These are phyloP conservation scores for Penstemon davidsonii DNA, from an alignment of 257 asterid species.

Conservation along the genomic window DNA sequence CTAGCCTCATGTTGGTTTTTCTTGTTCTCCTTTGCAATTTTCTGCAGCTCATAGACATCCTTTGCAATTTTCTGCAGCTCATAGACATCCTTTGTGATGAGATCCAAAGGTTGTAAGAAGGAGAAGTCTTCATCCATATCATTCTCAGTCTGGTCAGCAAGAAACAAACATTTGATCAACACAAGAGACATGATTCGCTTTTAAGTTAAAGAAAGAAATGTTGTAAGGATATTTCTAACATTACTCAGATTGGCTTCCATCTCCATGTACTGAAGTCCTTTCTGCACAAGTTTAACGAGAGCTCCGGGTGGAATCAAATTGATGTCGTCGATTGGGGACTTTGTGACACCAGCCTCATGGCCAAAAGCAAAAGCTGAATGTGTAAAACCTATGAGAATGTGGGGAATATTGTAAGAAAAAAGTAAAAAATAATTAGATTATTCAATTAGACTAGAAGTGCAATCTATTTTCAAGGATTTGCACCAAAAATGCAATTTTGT, in stretches of 20 bases:
- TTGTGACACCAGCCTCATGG: constrained; percentile 39
- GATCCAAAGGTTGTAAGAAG: constrained; percentile 40
- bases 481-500: no score
- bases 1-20: constrained; percentile 24
- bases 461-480: no score
- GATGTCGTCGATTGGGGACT: constrained; percentile 30
- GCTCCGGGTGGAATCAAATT: constrained; percentile 43
- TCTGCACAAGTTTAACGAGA: constrained; percentile 40
- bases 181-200: constrained; percentile 1
- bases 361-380: constrained; percentile 50
- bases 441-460: no score
- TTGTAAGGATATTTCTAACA: constrained; percentile 31
- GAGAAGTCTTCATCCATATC: constrained; percentile 42
- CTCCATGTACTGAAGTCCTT: constrained; percentile 47
- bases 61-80: constrained; percentile 37
- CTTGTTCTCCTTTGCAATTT: constrained; percentile 29
- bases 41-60: constrained; percentile 32
- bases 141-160: constrained; percentile 33
- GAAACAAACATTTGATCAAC: constrained; percentile 13
- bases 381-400: constrained; percentile 30
- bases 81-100: constrained; percentile 39
- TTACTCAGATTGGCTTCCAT: constrained; percentile 49
- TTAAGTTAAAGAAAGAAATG: background rate
- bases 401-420: no score
- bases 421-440: no score